These are phyloP conservation scores for Panus rudis DNA, from an alignment of 768 basidiomycete genomes.

Conservation along the genomic window DNA sequence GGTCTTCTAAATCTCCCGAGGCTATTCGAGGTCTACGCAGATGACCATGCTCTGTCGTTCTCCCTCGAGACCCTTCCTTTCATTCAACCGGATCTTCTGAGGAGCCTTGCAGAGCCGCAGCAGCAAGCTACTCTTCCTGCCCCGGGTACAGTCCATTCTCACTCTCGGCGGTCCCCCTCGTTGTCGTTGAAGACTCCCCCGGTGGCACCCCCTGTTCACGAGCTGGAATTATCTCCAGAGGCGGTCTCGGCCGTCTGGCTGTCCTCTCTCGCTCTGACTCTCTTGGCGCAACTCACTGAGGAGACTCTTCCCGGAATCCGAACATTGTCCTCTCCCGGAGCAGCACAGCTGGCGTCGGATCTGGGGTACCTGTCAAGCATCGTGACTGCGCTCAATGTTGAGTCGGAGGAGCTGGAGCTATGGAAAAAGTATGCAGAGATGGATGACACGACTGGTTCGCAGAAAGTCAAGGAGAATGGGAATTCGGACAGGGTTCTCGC, in stretches of 20 bases:
- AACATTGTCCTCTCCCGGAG: conserved; percentile 55
- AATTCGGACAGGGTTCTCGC: conserved; percentile 10
- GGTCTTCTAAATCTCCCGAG: conserved; percentile 91
- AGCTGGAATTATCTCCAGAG: conserved; percentile 53
- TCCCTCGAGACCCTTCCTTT: conserved; percentile 78
- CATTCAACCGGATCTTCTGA: conserved; percentile 49
- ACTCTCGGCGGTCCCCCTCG: conserved; percentile 29
- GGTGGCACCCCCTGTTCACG: conserved; percentile 4
- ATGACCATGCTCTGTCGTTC: conserved; percentile 86
- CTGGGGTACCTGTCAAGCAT: conserved; percentile 88
- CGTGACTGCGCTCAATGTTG: conserved; percentile 83
- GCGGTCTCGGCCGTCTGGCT: conserved; percentile 88
- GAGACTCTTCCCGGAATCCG: conserved; percentile 67
- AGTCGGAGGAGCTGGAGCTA: conserved; percentile 66
- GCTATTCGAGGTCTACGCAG: conserved; percentile 90
- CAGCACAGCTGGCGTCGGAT: conserved; percentile 81
- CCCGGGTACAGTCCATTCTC: conserved; percentile 3
- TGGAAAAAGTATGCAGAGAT: conserved; percentile 73
- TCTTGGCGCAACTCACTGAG: conserved; percentile 66
- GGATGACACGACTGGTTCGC: conserved; percentile 39
- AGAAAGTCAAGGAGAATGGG: conserved; percentile 12
- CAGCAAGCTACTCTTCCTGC: conserved; percentile 6
- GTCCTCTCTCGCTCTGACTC: conserved; percentile 76
- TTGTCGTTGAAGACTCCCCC: conserved; percentile 24
- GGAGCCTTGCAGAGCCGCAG: conserved; percentile 35